These are phyloP conservation scores for Lignosus rhinocerotis DNA, from an alignment of 1,284 basidiomycete species.

Conservation along the genomic window DNA sequence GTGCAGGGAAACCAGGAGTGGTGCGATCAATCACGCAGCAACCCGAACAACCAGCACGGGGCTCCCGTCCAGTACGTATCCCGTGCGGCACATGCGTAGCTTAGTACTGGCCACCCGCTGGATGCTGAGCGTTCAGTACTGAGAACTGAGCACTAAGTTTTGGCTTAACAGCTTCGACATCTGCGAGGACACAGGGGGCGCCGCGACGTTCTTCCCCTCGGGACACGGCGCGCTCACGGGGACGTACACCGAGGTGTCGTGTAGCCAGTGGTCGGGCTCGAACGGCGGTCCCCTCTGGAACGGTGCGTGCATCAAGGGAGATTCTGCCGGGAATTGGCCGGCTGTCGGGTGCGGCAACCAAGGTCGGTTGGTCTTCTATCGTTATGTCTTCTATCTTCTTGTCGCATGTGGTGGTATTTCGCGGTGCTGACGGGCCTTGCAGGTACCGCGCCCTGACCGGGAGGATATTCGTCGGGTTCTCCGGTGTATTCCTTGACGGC, in stretches of 20 bases:
- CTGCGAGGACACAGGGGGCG: constrained; percentile 56
- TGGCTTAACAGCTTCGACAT: constrained; percentile 51
- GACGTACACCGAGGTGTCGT: constrained; percentile 53
- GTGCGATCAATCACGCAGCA: constrained; percentile 51
- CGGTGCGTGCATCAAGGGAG: constrained; percentile 51
- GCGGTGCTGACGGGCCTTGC: neutral
- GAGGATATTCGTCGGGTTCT: neutral
- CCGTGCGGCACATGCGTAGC: neutral
- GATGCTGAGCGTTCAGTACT: neutral
- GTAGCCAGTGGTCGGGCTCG: constrained; percentile 55
- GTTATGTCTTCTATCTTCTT: neutral
- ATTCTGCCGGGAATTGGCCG: constrained; percentile 53
- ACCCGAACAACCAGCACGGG: constrained; percentile 44
- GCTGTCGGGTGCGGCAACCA: constrained; percentile 51
- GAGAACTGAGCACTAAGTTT: no score
- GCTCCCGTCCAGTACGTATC: constrained; percentile 49
- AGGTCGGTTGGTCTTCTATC: constrained; percentile 36
- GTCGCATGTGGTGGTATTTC: neutral
- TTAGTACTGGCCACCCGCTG: neutral
- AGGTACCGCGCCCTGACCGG: neutral
- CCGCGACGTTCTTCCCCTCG: constrained; percentile 55
- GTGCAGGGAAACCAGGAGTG: constrained; percentile 50
- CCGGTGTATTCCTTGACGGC: neutral
- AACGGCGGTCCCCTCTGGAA: constrained; percentile 47
- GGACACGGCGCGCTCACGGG: constrained; percentile 54